These are phyloP conservation scores for Candida oleophila DNA, from an alignment of 805 yeast species.

Conservation along the genomic window DNA sequence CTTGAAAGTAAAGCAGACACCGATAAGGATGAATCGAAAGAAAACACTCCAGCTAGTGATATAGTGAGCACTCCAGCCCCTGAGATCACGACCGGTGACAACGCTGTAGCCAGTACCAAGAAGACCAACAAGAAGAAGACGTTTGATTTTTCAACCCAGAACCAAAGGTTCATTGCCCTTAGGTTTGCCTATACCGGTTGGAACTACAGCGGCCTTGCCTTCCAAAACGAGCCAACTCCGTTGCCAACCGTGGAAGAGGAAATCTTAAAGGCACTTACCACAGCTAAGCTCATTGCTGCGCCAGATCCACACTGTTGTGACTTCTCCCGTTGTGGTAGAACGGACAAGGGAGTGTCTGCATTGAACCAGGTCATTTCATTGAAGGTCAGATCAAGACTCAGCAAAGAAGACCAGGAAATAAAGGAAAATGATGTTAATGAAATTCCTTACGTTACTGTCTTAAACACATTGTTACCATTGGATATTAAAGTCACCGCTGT, in stretches of 20 bases:
- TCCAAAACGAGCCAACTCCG: conserved; percentile 72
- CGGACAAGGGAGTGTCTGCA: conserved; percentile 97
- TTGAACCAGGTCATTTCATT: conserved; percentile 91
- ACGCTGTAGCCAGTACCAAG: not conserved
- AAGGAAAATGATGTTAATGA: conserved; percentile 62
- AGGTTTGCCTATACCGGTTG: conserved; percentile 89
- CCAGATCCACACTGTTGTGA: conserved; percentile 60
- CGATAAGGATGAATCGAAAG: conserved; percentile 12
- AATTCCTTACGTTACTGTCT: conserved; percentile 68
- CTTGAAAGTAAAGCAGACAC: conserved; percentile 42
- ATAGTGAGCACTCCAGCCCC: not conserved
- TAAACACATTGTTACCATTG: conserved; percentile 75
- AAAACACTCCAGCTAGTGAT: conserved; percentile 1
- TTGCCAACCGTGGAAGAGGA: conserved; percentile 85
- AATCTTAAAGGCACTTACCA: conserved; percentile 67
- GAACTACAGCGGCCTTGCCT: conserved; percentile 89
- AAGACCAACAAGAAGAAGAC: conserved; percentile 26
- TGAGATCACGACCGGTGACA: not conserved
- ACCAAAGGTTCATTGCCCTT: conserved; percentile 71
- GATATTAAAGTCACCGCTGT: conserved; percentile 84
- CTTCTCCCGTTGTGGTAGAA: conserved; percentile 91
- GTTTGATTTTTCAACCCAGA: conserved; percentile 65
- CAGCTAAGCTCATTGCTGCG: conserved; percentile 62
- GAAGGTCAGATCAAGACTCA: conserved; percentile 65
- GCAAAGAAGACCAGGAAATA: conserved; percentile 59